Conservation (phyloP, 2,329 filamentous ascomycete genomes). For the Paraphoma chrysanthemicola region DNA sequence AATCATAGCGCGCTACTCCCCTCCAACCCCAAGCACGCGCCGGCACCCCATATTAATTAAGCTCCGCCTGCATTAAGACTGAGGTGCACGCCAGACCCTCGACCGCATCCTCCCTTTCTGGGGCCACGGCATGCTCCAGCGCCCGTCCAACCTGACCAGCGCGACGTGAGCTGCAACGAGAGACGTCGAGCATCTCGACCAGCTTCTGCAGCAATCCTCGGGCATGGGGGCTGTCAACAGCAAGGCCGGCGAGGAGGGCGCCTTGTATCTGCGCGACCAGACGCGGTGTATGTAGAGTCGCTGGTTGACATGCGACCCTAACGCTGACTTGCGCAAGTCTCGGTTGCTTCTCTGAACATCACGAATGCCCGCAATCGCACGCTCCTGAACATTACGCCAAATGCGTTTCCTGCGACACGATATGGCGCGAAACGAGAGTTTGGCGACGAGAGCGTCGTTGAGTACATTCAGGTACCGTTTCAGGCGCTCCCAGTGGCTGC, state of each 20-base stretch:
- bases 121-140: constrained; percentile 39
- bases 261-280: constrained; percentile 89
- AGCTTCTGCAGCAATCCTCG: constrained; percentile 13
- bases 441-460: constrained; percentile 78
- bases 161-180: constrained; percentile 26
- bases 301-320: constrained; percentile 2
- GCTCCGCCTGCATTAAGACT: constrained; percentile 15
- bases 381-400: constrained; percentile 80
- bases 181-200: constrained; percentile 19
- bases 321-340: constrained; percentile 65
- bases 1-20: constrained; percentile 26
- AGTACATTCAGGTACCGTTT: constrained; percentile 83
- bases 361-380: constrained; percentile 80
- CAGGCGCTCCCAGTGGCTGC: not conserved
- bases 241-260: constrained; percentile 77
- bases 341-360: constrained; percentile 82
- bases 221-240: constrained; percentile 92
- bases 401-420: constrained; percentile 84
- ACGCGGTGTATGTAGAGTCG: constrained; percentile 72
- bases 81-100: constrained; percentile 13
- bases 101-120: constrained; percentile 18
- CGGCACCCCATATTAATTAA: constrained; percentile 42
- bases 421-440: constrained; percentile 74
- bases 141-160: constrained; percentile 27
- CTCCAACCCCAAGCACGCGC: constrained; percentile 29